A percentile compares a stretch with the other conserved stretches of the same genome.
Evolutionary conservation across 106 monocot species (phyloP).

Genomic region (Dendrobium chrysotoxum): DNA sequence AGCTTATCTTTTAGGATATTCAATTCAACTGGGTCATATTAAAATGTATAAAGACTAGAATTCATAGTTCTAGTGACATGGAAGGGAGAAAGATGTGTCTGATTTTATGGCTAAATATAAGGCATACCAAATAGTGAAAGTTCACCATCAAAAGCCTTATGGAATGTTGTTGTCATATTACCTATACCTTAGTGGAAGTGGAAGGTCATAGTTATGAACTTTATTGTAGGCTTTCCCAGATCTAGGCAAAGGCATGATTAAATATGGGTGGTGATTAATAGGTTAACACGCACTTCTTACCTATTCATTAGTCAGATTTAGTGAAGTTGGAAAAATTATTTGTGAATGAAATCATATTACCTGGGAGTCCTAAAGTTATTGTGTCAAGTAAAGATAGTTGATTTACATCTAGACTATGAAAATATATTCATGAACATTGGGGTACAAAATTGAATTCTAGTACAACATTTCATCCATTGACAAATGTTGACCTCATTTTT

Average conservation of each 20-base stretch:
- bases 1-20: not conserved
- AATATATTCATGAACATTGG: no score
- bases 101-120: not conserved
- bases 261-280: not conserved
- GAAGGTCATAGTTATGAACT: not conserved
- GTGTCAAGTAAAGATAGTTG: no score
- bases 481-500: no score
- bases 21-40: not conserved
- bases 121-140: not conserved
- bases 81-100: not conserved
- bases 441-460: no score
- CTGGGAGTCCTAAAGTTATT: no score
- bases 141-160: not conserved
- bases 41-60: not conserved
- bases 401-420: no score
- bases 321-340: not conserved
- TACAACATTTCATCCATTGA: no score
- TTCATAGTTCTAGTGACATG: not conserved
- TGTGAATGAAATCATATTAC: no score
- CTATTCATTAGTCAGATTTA: not conserved
- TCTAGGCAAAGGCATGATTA: not conserved
- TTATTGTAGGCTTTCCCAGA: not conserved
- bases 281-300: not conserved
- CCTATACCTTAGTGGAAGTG: not conserved
- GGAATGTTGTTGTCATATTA: not conserved